A percentile compares a stretch with the other conserved stretches of the same genome.
phyloP scores from a whole-genome alignment of 2,329 filamentous ascomycete species.

The Leptographium wingfieldii region DNA sequence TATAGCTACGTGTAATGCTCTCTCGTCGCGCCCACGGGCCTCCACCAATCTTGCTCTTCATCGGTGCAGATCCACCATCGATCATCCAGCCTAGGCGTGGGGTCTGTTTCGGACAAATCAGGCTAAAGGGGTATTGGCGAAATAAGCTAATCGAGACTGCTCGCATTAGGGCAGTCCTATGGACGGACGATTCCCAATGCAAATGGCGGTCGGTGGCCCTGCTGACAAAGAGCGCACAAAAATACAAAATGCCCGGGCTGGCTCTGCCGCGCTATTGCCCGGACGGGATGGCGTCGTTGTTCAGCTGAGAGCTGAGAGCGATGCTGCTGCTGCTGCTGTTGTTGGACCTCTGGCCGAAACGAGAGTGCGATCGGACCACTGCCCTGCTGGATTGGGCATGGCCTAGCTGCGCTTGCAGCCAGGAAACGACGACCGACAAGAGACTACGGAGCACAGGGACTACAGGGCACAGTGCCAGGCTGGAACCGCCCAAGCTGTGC shows the following conservation, averaged over 20 bases:
- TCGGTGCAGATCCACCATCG: not conserved
- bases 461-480: too few relatives aligned
- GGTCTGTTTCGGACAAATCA: not conserved
- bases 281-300: too few relatives aligned
- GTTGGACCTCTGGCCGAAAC: not conserved
- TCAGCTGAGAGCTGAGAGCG: too few relatives aligned
- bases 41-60: not conserved
- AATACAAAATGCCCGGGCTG: not conserved
- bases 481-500: too few relatives aligned
- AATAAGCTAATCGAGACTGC: not conserved
- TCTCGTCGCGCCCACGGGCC: not conserved
- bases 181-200: not conserved
- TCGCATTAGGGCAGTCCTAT: not conserved
- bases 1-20: not conserved
- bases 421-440: not conserved
- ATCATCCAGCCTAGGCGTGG: not conserved
- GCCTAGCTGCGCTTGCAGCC: not conserved
- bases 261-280: too few relatives aligned
- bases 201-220: not conserved
- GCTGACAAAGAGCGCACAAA: not conserved
- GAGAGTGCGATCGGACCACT: not conserved
- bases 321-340: too few relatives aligned
- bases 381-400: not conserved
- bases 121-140: not conserved
- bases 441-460: not conserved